Base-by-base conservation (phyloP, 768 basidiomycete species). In the Cubamyces lactineus region DNA sequence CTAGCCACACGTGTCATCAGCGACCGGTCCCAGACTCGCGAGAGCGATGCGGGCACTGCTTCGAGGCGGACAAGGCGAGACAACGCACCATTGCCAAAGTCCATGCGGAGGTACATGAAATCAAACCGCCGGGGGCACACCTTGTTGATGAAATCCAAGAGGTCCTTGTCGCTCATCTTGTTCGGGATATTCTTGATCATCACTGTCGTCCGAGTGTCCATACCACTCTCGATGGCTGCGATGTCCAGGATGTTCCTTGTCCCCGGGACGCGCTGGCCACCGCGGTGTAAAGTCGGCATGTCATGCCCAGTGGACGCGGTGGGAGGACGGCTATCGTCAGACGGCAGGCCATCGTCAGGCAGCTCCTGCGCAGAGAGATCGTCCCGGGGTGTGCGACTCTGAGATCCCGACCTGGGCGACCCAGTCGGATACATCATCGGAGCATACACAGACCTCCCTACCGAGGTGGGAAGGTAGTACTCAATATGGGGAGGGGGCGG, bases 121-220 rank as follows among this genome's bases (percentile, higher is more conserved):
- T 95, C 94, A 62, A 91, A 89, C 57, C 80, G 80, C 43, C 89
- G 79, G n/a, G 86, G 84, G 71, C 88, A 90, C 24, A 91, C 90
- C 63, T 84, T 82, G 53, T 76, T 81, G 63, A 91, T 91, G 68
- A 84, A 93, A 41, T 75, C 74, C 61, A 86, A 78, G 67, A 92
- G 71, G 65, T 92, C 89, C 69, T 78, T 81, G 74, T 92, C 89
- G 63, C 80, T 88, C 89, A 92, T 91, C 74, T 94, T 94, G 76
- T 95, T 96, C 2, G 94, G 94, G 47, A 96, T 91, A 69, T 96
- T 96, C 76, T 94, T 93, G 64, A 92, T 86, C 90, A 92, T 93
- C 50, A 93, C 86, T 28, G 92, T 93, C 38, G 91, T 92, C 34
- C 92, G 81, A 39, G 87, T 92, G 67, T 94, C 92, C 61, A 80